Conservation (phyloP, 306 rosid species). For the Citrullus amarus region DNA sequence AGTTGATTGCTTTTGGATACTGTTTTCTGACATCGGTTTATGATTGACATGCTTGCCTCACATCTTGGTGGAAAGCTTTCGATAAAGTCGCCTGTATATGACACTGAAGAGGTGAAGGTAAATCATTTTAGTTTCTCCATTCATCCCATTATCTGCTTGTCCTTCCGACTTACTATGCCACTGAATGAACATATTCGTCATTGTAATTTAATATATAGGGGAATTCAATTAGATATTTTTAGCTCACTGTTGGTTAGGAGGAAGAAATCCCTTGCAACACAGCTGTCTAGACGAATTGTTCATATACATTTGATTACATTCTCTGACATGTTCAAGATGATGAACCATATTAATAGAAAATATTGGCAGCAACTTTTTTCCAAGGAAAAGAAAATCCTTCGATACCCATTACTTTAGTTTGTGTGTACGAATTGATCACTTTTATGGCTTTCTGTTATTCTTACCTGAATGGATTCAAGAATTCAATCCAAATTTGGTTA, state of each 20-base stretch:
- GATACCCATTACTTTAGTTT: not conserved
- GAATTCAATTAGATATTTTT: slow-evolving; percentile 30
- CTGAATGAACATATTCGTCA: slow-evolving; percentile 22
- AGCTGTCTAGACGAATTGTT: slow-evolving; percentile 32
- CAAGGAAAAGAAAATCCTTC: not conserved
- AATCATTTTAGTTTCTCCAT: slow-evolving; percentile 25
- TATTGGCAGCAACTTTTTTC: not conserved
- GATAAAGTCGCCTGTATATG: slow-evolving; percentile 25
- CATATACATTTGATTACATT: slow-evolving; percentile 12
- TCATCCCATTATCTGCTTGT: slow-evolving; percentile 31
- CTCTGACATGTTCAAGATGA: slow-evolving; percentile 1
- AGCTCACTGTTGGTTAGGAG: slow-evolving; percentile 23
- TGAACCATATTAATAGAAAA: slow-evolving; percentile 1
- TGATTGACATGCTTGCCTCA: slow-evolving; percentile 9
- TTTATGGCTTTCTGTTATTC: not conserved
- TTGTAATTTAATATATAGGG: slow-evolving; percentile 41
- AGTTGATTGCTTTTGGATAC: slow-evolving; percentile 17
- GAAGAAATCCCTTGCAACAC: slow-evolving; percentile 15
- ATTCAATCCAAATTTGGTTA: not conserved
- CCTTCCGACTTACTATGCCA: slow-evolving; percentile 33
- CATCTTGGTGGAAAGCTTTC: slow-evolving; percentile 20
- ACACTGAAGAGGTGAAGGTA: slow-evolving; percentile 29
- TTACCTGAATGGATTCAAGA: not conserved
- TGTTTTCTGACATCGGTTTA: slow-evolving; percentile 17
- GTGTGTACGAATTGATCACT: not conserved